Evolutionary conservation across 2,329 filamentous ascomycete species (phyloP), one percentile per base, ranked within the genome.

Genomic region (Hawksworthiomyces lignivorus): DNA sequence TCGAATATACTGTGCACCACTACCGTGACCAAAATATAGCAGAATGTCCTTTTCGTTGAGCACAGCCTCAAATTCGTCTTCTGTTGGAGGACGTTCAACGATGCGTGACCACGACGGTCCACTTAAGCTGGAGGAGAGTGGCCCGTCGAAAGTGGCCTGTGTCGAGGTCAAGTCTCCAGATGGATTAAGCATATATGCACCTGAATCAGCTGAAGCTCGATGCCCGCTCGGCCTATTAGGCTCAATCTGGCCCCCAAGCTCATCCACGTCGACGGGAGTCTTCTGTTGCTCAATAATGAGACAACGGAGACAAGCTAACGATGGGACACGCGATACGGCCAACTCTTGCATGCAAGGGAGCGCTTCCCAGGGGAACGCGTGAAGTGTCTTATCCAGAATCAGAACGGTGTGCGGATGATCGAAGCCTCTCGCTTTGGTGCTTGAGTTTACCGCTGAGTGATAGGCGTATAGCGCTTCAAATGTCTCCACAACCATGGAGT

Each of bases 21-120:
- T 90, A 46, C 92, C 92, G 64, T 98, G 92, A 2, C 92, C 92
- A 61, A 98, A 97, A 67, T 98, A 98, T 10, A 98, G 72, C 19
- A 96, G 68, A 3, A 95, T 67, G 44, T 87, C 80, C 15, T 79
- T 80, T 0, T 69, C 62, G 35, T 75, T 67, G 8, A 98, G 72
- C 0, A 75, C 76, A 0, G 64, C 54, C 49, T 82, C 80, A 60
- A 97, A 90, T 48, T 94, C 86, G 3, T 73, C 63, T 58, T 97
- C 90, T 0, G 72, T 77, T 1, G 92, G 92, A 3, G 73, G 69
- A 18, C 77, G 78, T 46, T 77, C 75, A 44, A 83, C 69, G 45
- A 92, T 79, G 33, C 76, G 70, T 4, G 67, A 74, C 88, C 89
- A 96, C n/a, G 39, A 41, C 19, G 80, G 11, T 2, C 74, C 67